Evolutionary conservation across 495 filamentous ascomycete species (phyloP).

Genomic region (Daldinia loculata): DNA sequence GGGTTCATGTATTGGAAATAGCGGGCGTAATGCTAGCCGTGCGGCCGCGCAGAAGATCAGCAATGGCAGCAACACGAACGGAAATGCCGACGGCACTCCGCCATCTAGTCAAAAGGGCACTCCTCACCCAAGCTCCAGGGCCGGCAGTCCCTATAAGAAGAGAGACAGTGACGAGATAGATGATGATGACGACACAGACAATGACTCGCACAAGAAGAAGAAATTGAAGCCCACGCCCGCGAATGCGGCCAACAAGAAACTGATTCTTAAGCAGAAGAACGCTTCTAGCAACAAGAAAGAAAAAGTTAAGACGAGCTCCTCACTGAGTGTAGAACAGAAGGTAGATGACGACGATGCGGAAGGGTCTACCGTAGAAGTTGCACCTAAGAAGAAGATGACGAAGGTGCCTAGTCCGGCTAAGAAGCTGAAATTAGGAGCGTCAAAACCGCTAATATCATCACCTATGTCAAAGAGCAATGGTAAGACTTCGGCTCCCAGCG

Average conservation of each 20-base stretch:
- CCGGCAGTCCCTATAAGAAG: slow-evolving; percentile 57
- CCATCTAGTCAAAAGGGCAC: slow-evolving; percentile 67
- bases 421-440: slow-evolving; percentile 54
- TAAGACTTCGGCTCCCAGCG: slow-evolving; percentile 40
- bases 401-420: slow-evolving; percentile 56
- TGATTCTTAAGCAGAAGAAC: slow-evolving; percentile 59
- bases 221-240: slow-evolving; percentile 56
- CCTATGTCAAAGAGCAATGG: slow-evolving; percentile 50
- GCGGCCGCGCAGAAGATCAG: slow-evolving; percentile 64
- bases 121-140: slow-evolving; percentile 60
- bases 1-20: slow-evolving; percentile 81
- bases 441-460: slow-evolving; percentile 51
- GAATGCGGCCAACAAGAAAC: slow-evolving; percentile 53
- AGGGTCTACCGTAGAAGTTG: slow-evolving; percentile 53
- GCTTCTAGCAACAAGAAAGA: slow-evolving; percentile 53
- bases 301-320: slow-evolving; percentile 54
- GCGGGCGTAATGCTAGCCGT: slow-evolving; percentile 72
- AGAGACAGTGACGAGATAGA: slow-evolving; percentile 59
- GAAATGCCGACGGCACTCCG: slow-evolving; percentile 62
- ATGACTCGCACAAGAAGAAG: slow-evolving; percentile 61
- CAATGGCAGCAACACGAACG: slow-evolving; percentile 58
- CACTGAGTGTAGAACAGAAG: slow-evolving; percentile 54
- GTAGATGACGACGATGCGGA: slow-evolving; percentile 49
- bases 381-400: slow-evolving; percentile 53
- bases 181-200: slow-evolving; percentile 60